These are phyloP conservation scores for Beauveria rudraprayagi DNA, from an alignment of 2,329 filamentous ascomycete species.

Conservation along the genomic window DNA sequence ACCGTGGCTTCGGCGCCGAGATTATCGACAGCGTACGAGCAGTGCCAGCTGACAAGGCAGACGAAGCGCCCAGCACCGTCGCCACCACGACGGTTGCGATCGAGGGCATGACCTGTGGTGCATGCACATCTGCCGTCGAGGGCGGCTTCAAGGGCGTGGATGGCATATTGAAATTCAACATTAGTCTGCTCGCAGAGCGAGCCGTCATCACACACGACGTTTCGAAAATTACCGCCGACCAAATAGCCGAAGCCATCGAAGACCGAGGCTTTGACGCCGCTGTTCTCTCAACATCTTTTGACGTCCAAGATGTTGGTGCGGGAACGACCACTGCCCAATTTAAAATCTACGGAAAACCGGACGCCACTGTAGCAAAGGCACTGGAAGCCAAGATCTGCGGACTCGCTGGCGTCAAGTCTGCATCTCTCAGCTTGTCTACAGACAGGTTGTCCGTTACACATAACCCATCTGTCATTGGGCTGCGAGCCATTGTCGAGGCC, in stretches of 20 bases:
- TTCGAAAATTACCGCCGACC: slow-evolving; percentile 58
- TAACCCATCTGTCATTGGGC: slow-evolving; percentile 61
- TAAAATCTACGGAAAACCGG: slow-evolving; percentile 73
- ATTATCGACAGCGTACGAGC: slow-evolving; percentile 55
- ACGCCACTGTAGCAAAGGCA: slow-evolving; percentile 61
- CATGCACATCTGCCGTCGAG: slow-evolving; percentile 89
- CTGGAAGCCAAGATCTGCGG: slow-evolving; percentile 61
- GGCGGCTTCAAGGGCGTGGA: slow-evolving; percentile 68
- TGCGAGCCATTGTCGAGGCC: slow-evolving; percentile 73
- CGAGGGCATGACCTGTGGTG: slow-evolving; percentile 95
- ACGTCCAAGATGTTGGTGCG: slow-evolving; percentile 45
- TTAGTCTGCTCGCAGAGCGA: slow-evolving; percentile 86
- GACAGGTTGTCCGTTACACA: slow-evolving; percentile 69
- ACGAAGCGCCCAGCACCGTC: slow-evolving; percentile 29
- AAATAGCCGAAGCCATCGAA: slow-evolving; percentile 77
- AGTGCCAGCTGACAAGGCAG: slow-evolving; percentile 19
- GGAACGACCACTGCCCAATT: slow-evolving; percentile 60
- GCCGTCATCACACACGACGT: slow-evolving; percentile 82
- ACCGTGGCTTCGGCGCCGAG: slow-evolving; percentile 72
- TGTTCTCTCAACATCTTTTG: slow-evolving; percentile 67
- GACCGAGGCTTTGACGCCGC: slow-evolving; percentile 83
- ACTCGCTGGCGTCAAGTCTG: slow-evolving; percentile 65
- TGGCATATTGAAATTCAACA: slow-evolving; percentile 83
- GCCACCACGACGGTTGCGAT: slow-evolving; percentile 80
- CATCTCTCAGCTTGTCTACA: slow-evolving; percentile 63